A percentile compares a stretch with the other conserved stretches of the same genome.
Evolutionary conservation across 805 yeast genomes (phyloP).

Genomic region (Aciculoconidium aculeatum): DNA sequence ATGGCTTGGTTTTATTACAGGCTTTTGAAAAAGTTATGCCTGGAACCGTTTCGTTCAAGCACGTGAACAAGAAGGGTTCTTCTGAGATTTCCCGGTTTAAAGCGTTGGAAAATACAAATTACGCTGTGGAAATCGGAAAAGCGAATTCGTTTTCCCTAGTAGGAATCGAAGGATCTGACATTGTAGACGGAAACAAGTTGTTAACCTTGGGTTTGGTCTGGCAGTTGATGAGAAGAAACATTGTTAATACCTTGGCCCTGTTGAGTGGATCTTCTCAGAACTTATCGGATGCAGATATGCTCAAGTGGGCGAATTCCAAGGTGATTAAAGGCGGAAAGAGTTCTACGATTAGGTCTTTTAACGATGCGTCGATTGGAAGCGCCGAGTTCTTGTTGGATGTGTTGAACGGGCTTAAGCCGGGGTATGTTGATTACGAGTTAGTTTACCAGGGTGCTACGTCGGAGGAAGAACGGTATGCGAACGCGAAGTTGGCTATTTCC

Average conservation of each 20-base stretch:
- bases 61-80: conserved; percentile 72
- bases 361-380: conserved; percentile 68
- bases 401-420: conserved; percentile 90
- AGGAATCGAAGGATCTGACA: conserved; percentile 97
- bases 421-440: conserved; percentile 92
- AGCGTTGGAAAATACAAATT: conserved; percentile 95
- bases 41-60: conserved; percentile 75
- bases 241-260: conserved; percentile 71
- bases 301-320: conserved; percentile 89
- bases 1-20: conserved; percentile 81
- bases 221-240: conserved; percentile 98
- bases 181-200: conserved; percentile 85
- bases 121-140: conserved; percentile 95
- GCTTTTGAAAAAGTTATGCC: conserved; percentile 96
- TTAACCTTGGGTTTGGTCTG: conserved; percentile 90
- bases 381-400: conserved; percentile 86
- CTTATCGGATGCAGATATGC: conserved; percentile 76
- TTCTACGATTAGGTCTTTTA: conserved; percentile 72
- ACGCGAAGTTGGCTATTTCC: conserved; percentile 94
- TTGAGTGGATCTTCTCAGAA: conserved; percentile 52
- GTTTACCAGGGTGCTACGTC: conserved; percentile 67
- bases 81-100: conserved; percentile 81
- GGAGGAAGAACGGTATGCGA: conserved; percentile 85
- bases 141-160: conserved; percentile 88
- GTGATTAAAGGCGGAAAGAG: conserved; percentile 81